Base-by-base conservation (phyloP, 2,329 filamentous ascomycete species). In the Cladophialophora bantiana region DNA sequence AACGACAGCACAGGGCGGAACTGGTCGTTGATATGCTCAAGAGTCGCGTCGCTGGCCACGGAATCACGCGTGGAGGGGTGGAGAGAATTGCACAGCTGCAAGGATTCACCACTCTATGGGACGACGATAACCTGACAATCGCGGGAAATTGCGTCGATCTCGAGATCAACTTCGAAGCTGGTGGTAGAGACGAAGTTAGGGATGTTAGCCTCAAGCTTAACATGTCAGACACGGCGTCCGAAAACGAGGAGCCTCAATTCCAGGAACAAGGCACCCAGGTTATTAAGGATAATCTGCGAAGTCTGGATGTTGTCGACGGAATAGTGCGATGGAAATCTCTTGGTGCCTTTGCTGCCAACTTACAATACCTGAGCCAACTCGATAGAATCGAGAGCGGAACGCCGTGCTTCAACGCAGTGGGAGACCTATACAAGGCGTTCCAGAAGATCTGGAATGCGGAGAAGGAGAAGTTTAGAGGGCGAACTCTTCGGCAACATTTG, bases 351-450 rank as follows among this genome's bases (percentile, higher is more conserved):
- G 76, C 80, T 65, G 75, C 76, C 64, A 82, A 82, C 67, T 62
- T 83, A 38, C 77, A 77, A 56, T 80, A 80, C 73, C 75, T 83
- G 34, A 78, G 79, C n/a, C 79, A 77, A 40, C 74, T 80, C 62
- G 81, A 83, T 69, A 76, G 77, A 61, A 75, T 82, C 59, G 81
- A 80, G 62, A 75, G 79, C 58, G 78, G 81, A 50, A 77, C 81
- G 10, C 82, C 82, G 55, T 82, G 80, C 53, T 82, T 83, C 56
- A 78, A 81, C 71, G 80, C 80, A 10, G 72, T 82, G n/a, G 79
- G 80, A 60, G 78, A 77, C 15, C 74, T 83, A 4, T 78, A 79
- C 62, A 74, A 79, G 62, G 79, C 78, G 40, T 73, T 82, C 54
- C 78, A 76, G 70, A 77, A 77, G 40, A 73, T 82, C 45, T 83